These are phyloP conservation scores for Oryza coarctata DNA, from an alignment of 176 grass and related monocot species.

Conservation along the genomic window DNA sequence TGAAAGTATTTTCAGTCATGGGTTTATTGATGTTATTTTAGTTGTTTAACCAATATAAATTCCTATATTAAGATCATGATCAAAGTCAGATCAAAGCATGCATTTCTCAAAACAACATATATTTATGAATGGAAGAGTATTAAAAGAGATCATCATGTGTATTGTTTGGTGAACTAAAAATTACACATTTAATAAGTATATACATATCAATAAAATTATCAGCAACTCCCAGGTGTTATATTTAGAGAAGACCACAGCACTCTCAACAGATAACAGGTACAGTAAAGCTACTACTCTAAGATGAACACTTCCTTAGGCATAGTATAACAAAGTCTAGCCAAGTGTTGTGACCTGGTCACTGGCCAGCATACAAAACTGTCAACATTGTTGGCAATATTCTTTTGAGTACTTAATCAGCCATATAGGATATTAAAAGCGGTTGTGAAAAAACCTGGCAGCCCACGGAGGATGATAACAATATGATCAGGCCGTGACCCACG, in stretches of 20 bases:
- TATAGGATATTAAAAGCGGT: conserved; percentile 10
- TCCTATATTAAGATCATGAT: not conserved
- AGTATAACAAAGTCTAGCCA: not conserved
- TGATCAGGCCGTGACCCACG: conserved; percentile 81
- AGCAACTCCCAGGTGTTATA: conserved; percentile 2
- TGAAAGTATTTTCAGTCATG: not conserved
- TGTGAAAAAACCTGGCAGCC: conserved; percentile 75
- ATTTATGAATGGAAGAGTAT: not conserved
- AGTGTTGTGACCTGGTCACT: not conserved
- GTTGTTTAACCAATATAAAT: not conserved
- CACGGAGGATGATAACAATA: conserved; percentile 91
- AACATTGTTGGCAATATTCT: not conserved
- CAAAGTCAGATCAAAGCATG: not conserved
- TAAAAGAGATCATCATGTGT: conserved; percentile 7
- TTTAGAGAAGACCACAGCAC: not conserved
- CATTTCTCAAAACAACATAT: not conserved
- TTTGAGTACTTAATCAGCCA: conserved; percentile 9
- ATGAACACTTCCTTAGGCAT: not conserved
- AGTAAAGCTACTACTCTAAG: not conserved
- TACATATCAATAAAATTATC: not conserved
- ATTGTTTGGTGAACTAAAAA: not conserved
- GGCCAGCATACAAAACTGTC: not conserved
- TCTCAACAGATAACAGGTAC: not conserved
- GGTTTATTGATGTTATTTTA: not conserved
- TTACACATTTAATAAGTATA: conserved; percentile 2